Base-by-base conservation (phyloP, 306 rosid genomes). In the Adenanthera pavonina region DNA sequence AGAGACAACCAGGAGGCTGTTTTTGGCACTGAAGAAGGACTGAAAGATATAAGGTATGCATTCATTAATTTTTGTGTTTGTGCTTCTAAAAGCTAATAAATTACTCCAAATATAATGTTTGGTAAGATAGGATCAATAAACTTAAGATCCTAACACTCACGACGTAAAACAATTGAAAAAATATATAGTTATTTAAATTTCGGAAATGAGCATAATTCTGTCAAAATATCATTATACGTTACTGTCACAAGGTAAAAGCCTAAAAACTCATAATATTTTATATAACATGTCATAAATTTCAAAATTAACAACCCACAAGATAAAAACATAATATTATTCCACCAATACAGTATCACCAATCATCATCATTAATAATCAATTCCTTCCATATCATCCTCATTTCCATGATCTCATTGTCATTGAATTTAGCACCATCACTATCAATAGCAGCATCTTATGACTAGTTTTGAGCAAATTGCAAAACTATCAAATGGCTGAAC, bases 1-100 rank as follows among this genome's bases (percentile, higher is more conserved):
- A 86, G 94, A 17, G 98, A 92, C 75, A 86, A 93, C 81, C 99
- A 92, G 77, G 98, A 93, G 75, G 98, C 95, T 0, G 91, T 95
- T 83, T 95, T 95, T 35, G 98, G 96, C 14, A 83, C 96, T 3
- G 90, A 95, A 75, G 99, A 95, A 82, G 97, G 97, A 44, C 75
- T 93, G 74, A 93, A 90, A 79, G 99, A 95, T 82, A 93, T 93
- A 54, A 76, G 92, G 97, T 92, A 79, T 61, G 25, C 3, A 2
- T 20, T 68, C 16, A 36, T 51, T 10, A 6, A 43, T 15, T 40
- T 38, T 2, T 69, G 5, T 36, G 20, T 52, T 14, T 62, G 19
- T 68, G 48, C 34, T 10, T 68, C 25, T 15, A 2, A 7, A 69
- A 30, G 43, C 41, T 52, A 73, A 36, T n/a, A 38, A 15, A 40